These are phyloP conservation scores for Pseudocercospora eumusae DNA, from an alignment of 2,329 filamentous ascomycete genomes.

Conservation along the genomic window DNA sequence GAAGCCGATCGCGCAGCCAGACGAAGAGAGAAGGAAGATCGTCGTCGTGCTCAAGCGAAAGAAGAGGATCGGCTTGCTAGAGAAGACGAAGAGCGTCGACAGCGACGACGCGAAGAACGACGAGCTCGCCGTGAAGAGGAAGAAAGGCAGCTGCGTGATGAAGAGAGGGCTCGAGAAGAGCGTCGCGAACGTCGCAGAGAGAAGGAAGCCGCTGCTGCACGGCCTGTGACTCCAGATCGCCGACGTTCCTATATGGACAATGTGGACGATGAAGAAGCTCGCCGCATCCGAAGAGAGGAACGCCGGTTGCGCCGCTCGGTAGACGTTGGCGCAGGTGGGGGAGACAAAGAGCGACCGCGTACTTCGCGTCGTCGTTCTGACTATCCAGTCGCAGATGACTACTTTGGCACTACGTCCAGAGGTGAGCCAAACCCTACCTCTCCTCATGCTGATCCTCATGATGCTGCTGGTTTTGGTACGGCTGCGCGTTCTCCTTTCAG, in stretches of 20 bases:
- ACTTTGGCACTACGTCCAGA: slow-evolving; percentile 48
- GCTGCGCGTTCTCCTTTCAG: slow-evolving; percentile 19
- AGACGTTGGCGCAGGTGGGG: slow-evolving; percentile 36
- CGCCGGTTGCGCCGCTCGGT: slow-evolving; percentile 45
- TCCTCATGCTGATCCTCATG: slow-evolving; percentile 20
- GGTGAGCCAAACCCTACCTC: slow-evolving; percentile 30
- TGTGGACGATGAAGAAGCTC: slow-evolving; percentile 40
- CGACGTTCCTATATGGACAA: slow-evolving; percentile 33
- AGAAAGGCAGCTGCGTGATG: slow-evolving; percentile 35
- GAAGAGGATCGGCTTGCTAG: slow-evolving; percentile 36
- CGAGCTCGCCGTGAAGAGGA: slow-evolving; percentile 37
- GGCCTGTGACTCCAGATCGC: slow-evolving; percentile 28
- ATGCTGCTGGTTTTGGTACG: slow-evolving; percentile 13
- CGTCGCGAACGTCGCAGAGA: slow-evolving; percentile 37
- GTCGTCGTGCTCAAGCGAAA: slow-evolving; percentile 32
- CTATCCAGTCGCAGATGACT: slow-evolving; percentile 42
- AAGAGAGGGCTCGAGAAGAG: slow-evolving; percentile 35
- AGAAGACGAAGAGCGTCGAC: slow-evolving; percentile 36
- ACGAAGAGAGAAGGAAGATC: slow-evolving; percentile 32
- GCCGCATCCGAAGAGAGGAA: slow-evolving; percentile 47
- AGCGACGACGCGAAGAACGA: slow-evolving; percentile 32
- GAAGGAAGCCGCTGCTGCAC: slow-evolving; percentile 26
- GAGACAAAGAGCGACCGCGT: slow-evolving; percentile 36
- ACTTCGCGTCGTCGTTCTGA: slow-evolving; percentile 37
- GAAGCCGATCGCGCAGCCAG: slow-evolving; percentile 36